Base-by-base conservation (phyloP, 305 asterid species). In the Solanum hybrid region DNA sequence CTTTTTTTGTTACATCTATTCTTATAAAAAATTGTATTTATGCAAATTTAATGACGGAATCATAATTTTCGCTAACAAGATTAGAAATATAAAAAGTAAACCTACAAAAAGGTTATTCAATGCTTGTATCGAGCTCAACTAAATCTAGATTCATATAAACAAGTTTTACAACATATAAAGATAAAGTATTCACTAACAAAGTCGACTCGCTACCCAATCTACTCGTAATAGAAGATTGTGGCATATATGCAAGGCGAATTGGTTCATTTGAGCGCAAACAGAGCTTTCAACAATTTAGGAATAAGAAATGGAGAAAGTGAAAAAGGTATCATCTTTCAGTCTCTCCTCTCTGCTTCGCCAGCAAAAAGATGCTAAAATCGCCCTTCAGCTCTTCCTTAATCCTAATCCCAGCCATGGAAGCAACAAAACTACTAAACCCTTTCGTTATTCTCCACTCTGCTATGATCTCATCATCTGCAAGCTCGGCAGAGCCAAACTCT, bases 401-500 rank as follows among this genome's bases (percentile, higher is more conserved):
- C 98, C 99, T 20, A 92, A 91, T 39, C 93, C 95, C 40, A 20
- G 7, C 86, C 86, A 90, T 89, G 93, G 91, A 82, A 90, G 92
- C 8, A 89, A 89, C 90, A 91, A 92, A 39, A 83, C 87, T 18
- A 14, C 90, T 51, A 93, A 96, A 88, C 96, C 96, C 74, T 94
- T 96, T 61, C 95, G 95, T n/a, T 89, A 95, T 95, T 93, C 96
- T 77, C 93, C 89, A 87, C 94, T 92, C 74, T 95, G 96, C 87
- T 96, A 96, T 92, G 98, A 96, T 88, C 95, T 95, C 90, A 95
- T 96, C 93, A 94, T 96, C 92, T 91, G 95, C 92, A 96, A 96
- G 90, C 95, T 96, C 89, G 98, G 97, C 89, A 83, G 94, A 87
- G 98, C 96, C 89, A 95, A 92, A 89, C 93, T 96, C 98, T 93